Percentiles rank a stretch among this genome's conserved stretches.
Evolutionary conservation across 306 rosid species (phyloP).

Genomic region (Rosa persica): DNA sequence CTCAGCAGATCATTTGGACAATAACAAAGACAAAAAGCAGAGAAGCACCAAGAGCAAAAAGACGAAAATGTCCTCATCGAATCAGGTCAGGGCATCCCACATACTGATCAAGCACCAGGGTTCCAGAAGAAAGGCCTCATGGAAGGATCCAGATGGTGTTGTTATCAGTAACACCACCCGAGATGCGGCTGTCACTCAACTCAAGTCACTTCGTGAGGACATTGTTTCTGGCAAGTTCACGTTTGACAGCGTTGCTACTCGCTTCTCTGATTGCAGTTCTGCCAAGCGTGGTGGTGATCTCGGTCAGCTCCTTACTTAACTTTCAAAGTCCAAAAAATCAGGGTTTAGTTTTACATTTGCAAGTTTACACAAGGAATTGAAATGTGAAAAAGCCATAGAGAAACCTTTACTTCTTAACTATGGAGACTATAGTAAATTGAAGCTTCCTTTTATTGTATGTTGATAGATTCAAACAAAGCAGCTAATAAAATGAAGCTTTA

Average conservation of each 20-base stretch:
- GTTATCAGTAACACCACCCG: conserved; percentile 69
- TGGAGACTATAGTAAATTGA: not conserved
- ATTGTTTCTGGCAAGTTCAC: conserved; percentile 71
- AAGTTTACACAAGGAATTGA: not conserved
- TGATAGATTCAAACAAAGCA: not conserved
- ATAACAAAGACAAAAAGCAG: conserved; percentile 43
- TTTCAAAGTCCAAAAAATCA: not conserved
- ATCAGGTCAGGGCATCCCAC: conserved; percentile 93
- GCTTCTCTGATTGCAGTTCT: conserved; percentile 88
- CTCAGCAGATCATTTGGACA: conserved; percentile 52
- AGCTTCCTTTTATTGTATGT: not conserved
- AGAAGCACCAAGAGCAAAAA: conserved; percentile 29
- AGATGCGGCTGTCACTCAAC: conserved; percentile 72
- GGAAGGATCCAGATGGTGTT: conserved; percentile 97
- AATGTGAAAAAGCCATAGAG: not conserved
- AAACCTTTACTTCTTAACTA: not conserved
- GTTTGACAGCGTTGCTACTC: conserved; percentile 74
- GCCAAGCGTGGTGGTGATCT: conserved; percentile 99
- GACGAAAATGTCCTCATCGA: conserved; percentile 67
- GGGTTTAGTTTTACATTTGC: not conserved
- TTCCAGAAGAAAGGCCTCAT: conserved; percentile 84
- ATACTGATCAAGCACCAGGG: conserved; percentile 91
- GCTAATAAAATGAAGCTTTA: not conserved
- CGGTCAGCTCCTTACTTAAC: conserved; percentile 38
- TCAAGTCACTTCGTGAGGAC: conserved; percentile 61